A percentile compares a stretch with the other conserved stretches of the same genome.
Conservation (phyloP, 306 rosid genomes). For the Vicia sativa region DNA sequence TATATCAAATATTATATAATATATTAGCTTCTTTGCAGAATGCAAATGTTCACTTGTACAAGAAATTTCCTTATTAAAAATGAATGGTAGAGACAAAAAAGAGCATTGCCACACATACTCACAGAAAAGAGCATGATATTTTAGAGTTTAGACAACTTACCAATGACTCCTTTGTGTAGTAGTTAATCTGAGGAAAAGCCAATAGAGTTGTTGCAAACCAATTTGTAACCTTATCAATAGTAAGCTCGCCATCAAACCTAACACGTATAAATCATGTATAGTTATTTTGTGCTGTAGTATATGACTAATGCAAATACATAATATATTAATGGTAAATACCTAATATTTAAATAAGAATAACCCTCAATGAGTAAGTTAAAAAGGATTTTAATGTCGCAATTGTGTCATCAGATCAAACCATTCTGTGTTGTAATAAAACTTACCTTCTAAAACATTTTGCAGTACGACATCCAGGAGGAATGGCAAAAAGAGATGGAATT, state of each 20-base stretch:
- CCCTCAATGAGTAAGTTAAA: neutral
- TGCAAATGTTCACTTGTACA: conserved; percentile 34
- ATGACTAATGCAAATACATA: conserved; percentile 28
- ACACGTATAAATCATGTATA: conserved; percentile 31
- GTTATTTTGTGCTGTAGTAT: conserved; percentile 9
- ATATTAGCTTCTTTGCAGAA: neutral
- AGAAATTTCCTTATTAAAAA: conserved; percentile 11
- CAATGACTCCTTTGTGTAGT: conserved; percentile 80
- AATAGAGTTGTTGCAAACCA: conserved; percentile 83
- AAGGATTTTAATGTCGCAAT: neutral
- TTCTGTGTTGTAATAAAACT: conserved; percentile 42
- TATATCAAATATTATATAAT: neutral
- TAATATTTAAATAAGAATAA: conserved; percentile 11
- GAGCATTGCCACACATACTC: neutral
- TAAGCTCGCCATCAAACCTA: conserved; percentile 72
- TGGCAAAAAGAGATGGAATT: conserved; percentile 74
- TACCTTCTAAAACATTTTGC: conserved; percentile 73
- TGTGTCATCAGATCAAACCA: conserved; percentile 27
- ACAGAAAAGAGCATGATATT: conserved; percentile 22
- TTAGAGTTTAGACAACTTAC: conserved; percentile 50
- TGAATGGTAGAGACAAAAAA: conserved; percentile 13
- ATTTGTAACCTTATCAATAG: conserved; percentile 72
- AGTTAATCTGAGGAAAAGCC: conserved; percentile 77
- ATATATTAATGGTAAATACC: conserved; percentile 9
- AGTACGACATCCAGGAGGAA: conserved; percentile 66